phyloP scores from a whole-genome alignment of 768 basidiomycete species.

The Coprinopsis sp. region DNA sequence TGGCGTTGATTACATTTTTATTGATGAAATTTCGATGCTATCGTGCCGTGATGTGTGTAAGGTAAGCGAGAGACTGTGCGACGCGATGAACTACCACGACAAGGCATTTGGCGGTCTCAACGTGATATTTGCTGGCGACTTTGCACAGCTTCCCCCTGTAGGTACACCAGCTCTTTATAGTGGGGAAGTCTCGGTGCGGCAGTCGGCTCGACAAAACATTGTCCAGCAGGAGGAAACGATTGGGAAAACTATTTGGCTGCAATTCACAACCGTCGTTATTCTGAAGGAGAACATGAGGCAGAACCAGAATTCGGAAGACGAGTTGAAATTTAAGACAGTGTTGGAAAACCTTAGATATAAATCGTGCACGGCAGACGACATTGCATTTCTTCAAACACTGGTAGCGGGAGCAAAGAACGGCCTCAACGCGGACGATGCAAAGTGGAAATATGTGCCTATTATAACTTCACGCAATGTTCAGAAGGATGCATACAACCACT shows the following conservation, averaged over 20 bases:
- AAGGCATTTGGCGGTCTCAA: conserved; percentile 33
- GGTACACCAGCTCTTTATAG: conserved; percentile 1
- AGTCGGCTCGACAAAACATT: not conserved
- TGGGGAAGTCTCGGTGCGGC: not conserved
- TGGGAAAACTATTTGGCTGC: conserved; percentile 30
- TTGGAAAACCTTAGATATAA: conserved; percentile 36
- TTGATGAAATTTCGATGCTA: conserved; percentile 43
- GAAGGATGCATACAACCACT: conserved; percentile 34
- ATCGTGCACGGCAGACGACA: conserved; percentile 33
- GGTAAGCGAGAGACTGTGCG: conserved; percentile 21
- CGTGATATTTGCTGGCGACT: conserved; percentile 41
- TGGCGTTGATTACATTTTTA: conserved; percentile 34
- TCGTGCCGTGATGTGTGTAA: conserved; percentile 23
- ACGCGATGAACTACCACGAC: conserved; percentile 14
- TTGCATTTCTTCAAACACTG: conserved; percentile 27
- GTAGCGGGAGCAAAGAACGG: conserved; percentile 15
- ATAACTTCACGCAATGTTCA: conserved; percentile 34
- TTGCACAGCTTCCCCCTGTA: conserved; percentile 37
- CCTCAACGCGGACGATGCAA: conserved; percentile 9
- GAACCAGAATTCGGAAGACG: conserved; percentile 13
- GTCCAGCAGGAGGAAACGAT: conserved; percentile 17
- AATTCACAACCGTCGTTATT: conserved; percentile 29
- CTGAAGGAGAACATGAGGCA: conserved; percentile 34
- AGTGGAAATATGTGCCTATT: conserved; percentile 30
- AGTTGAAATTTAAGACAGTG: conserved; percentile 23